phyloP scores from a whole-genome alignment of 2,329 filamentous ascomycete genomes.

The Lasiodiplodia gonubiensis region DNA sequence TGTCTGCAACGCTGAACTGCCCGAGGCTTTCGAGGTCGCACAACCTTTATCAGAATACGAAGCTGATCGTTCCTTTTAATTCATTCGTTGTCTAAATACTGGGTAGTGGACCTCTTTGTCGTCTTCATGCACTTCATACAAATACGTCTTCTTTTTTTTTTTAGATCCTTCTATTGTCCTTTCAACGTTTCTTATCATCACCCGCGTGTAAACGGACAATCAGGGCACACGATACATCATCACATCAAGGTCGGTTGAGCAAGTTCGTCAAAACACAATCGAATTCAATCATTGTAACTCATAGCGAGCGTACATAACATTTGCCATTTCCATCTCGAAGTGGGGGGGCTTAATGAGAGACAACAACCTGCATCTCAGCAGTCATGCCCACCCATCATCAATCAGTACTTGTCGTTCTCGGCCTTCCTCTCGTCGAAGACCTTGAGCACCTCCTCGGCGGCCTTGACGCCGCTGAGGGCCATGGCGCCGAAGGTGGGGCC shows the following conservation, averaged over 20 bases:
- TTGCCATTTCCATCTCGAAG: neutral
- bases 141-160: too few species aligned
- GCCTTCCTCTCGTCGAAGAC: constrained; percentile 79
- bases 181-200: too few species aligned
- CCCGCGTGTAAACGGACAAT: too few species aligned
- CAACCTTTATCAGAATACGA: neutral
- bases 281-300: neutral
- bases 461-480: constrained; percentile 86
- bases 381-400: neutral
- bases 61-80: neutral
- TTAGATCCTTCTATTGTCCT: too few species aligned
- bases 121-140: too few species aligned
- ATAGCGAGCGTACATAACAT: neutral
- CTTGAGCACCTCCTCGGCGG: constrained; percentile 81
- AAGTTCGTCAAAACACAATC: neutral
- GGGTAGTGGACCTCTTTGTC: too few species aligned
- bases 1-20: neutral
- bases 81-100: too few species aligned
- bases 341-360: neutral
- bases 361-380: neutral
- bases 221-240: neutral
- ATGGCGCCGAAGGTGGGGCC: constrained; percentile 89
- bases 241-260: neutral
- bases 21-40: neutral
- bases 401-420: constrained; percentile 64